Conservation (phyloP, 1,139 yeast genomes). For the Zygoascus meyerae region DNA sequence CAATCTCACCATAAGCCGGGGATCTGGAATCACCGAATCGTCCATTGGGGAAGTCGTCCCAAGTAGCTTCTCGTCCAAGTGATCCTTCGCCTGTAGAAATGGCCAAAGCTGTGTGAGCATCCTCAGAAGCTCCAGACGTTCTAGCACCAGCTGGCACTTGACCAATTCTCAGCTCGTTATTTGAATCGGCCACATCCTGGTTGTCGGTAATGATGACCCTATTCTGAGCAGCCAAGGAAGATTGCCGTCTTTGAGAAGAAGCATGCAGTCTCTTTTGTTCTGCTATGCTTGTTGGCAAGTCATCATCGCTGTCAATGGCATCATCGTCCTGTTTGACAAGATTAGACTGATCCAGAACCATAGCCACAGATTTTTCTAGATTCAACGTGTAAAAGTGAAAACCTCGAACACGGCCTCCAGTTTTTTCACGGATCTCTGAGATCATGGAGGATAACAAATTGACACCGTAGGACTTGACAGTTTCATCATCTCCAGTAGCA, state of each 20-base stretch:
- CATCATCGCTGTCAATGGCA: conserved; percentile 31
- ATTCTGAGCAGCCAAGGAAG: conserved; percentile 45
- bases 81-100: conserved; percentile 83
- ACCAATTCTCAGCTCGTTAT: conserved; percentile 7
- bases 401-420: conserved; percentile 56
- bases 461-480: conserved; percentile 79
- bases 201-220: conserved; percentile 38
- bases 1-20: conserved; percentile 95
- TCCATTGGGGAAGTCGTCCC: conserved; percentile 99
- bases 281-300: conserved; percentile 27
- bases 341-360: conserved; percentile 61
- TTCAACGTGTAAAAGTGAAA: conserved; percentile 88
- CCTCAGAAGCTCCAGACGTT: conserved; percentile 36
- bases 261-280: not conserved
- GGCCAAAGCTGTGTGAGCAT: conserved; percentile 49
- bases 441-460: conserved; percentile 63
- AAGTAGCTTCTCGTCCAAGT: conserved; percentile 84
- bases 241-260: conserved; percentile 38
- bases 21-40: conserved; percentile 96
- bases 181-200: conserved; percentile 10
- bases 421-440: conserved; percentile 45
- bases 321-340: conserved; percentile 20
- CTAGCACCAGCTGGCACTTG: conserved; percentile 17
- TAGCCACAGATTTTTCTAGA: conserved; percentile 85
- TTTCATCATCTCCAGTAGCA: conserved; percentile 73